Base-by-base conservation (phyloP, 2,329 filamentous ascomycete genomes). In the Xylariales sp. region DNA sequence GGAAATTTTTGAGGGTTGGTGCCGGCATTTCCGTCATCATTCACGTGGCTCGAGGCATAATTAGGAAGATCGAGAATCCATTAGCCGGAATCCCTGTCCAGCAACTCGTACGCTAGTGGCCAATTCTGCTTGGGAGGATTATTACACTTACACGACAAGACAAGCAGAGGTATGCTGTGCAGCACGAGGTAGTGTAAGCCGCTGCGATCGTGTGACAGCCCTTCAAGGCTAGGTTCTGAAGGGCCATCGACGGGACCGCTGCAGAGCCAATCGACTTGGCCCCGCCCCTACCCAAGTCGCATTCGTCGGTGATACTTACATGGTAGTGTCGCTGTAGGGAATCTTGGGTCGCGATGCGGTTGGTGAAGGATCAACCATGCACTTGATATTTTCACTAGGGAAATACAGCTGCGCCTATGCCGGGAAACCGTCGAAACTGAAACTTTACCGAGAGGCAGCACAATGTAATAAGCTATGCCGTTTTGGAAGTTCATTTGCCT, bases 11-110 rank as follows among this genome's bases (percentile, higher is more conserved):
- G 39, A 50, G 28, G 23, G 30, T 30, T 63, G 50, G 49, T 63
- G 59, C 63, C 67, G 67, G 67, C 63, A 69, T 52, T 63, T 57
- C 63, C 67, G 54, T 50, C 39, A 54, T 56, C 30, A 55, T 48
- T 60, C 67, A 69, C 63, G 67, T 69, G 63, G 67, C 58, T 55
- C 43, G 59, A 58, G 57, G 57, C 57, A 68, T 61, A 65, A 65
- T 61, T 54, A 60, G 52, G 39, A 39, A 60, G 45, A 39, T 53
- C 41, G 50, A 57, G 46, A 57, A 60, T 39, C 54, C 61, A 63
- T 54, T 50, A 64, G 61, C 61, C 60, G 45, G 43, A 8, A 59
- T 55, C 61, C 61, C 61, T 67, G 55, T 56, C 56, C 52, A 45
- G 54, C 49, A 39, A 64, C n/a, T 28, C 52, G 41, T 52, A n/a